Evolutionary conservation across 441 rosid genomes (phyloP).

Genomic region (Gossypium gossypioides): DNA sequence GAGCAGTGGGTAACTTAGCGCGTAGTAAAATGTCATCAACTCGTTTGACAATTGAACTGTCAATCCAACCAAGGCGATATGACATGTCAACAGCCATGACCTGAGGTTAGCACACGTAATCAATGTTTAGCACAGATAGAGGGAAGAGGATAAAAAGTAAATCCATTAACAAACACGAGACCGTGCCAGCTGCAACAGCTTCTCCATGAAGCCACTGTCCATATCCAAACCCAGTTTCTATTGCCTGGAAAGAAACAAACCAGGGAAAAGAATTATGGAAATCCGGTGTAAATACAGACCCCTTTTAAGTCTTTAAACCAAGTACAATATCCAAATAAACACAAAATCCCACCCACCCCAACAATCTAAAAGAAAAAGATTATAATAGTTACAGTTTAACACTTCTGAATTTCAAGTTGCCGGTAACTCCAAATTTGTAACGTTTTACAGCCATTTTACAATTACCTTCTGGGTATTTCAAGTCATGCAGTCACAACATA

Average conservation of each 20-base stretch:
- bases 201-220: slow-evolving; percentile 98
- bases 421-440: background rate
- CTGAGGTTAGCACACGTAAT: slow-evolving; percentile 23
- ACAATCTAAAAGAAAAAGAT: background rate
- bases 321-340: background rate
- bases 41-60: slow-evolving; percentile 65
- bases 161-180: slow-evolving; percentile 19
- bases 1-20: slow-evolving; percentile 67
- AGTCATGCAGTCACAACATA: background rate
- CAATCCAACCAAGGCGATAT: slow-evolving; percentile 94
- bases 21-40: slow-evolving; percentile 46
- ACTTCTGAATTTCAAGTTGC: background rate
- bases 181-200: slow-evolving; percentile 95
- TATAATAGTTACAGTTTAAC: too few relatives aligned
- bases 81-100: slow-evolving; percentile 97
- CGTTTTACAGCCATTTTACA: background rate
- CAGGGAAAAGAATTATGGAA: background rate
- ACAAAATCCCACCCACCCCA: background rate
- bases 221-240: slow-evolving; percentile 85
- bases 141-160: background rate
- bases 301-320: background rate
- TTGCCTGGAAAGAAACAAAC: slow-evolving; percentile 47
- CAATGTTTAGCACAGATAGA: background rate
- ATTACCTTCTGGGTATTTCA: background rate
- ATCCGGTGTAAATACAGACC: background rate